phyloP scores from a whole-genome alignment of 169 alveolate genomes.

The Blepharisma undulans region DNA sequence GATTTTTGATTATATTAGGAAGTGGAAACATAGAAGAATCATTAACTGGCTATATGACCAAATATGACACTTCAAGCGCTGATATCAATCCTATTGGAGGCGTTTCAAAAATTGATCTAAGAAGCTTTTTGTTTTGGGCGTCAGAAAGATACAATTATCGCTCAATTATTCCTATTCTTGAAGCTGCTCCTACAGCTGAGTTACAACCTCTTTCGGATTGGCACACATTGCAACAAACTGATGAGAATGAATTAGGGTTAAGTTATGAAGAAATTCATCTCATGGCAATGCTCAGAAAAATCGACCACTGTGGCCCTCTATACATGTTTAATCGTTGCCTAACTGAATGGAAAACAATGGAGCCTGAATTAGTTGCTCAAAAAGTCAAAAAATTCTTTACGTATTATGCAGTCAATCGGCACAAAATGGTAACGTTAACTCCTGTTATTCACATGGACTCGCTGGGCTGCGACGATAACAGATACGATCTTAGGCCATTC shows the following conservation, averaged over 20 bases:
- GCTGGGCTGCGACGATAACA: conserved; percentile 87
- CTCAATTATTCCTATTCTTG: conserved; percentile 19
- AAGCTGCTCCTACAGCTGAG: conserved; percentile 87
- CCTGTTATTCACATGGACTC: conserved; percentile 87
- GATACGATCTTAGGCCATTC: conserved; percentile 80
- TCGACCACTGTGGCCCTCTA: conserved; percentile 80
- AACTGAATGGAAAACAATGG: conserved; percentile 54
- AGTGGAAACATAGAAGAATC: conserved; percentile 72
- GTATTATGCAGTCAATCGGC: conserved; percentile 83
- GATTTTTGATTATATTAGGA: conserved; percentile 74
- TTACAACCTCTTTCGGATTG: conserved; percentile 64
- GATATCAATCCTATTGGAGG: conserved; percentile 83
- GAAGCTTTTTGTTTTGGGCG: conserved; percentile 46
- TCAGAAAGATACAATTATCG: background rate
- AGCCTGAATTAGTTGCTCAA: conserved; percentile 63
- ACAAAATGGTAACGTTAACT: conserved; percentile 84
- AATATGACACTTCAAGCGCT: conserved; percentile 78
- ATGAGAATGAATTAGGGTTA: conserved; percentile 88
- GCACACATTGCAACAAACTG: conserved; percentile 45
- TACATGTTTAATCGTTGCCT: conserved; percentile 70
- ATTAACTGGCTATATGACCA: conserved; percentile 76
- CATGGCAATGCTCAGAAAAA: conserved; percentile 79
- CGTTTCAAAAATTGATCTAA: conserved; percentile 68
- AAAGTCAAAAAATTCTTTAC: conserved; percentile 86
- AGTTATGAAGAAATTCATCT: conserved; percentile 77